These are phyloP conservation scores for Penicillium glabrum DNA, from an alignment of 2,329 filamentous ascomycete species.

Conservation along the genomic window DNA sequence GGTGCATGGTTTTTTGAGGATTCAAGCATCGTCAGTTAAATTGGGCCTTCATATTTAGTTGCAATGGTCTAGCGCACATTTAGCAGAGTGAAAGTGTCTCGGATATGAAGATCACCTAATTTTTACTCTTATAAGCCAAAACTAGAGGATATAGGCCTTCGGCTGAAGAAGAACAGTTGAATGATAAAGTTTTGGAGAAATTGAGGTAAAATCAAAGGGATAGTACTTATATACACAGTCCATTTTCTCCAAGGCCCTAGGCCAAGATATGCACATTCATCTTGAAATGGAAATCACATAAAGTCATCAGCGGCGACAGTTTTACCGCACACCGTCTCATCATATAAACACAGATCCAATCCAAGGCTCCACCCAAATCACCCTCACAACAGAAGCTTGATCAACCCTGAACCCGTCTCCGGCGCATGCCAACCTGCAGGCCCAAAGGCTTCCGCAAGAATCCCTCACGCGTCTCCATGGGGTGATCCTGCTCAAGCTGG, in stretches of 20 bases:
- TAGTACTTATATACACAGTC: not conserved
- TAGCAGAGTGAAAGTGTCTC: no score
- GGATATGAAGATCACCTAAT: no score
- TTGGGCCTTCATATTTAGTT: no score
- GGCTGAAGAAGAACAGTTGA: no score
- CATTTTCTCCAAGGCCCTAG: not conserved
- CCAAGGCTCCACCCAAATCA: not conserved
- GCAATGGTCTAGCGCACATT: no score
- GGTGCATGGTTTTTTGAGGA: no score
- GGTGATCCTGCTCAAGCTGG: conserved; percentile 57
- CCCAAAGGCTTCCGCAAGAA: conserved; percentile 78
- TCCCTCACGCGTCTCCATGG: conserved; percentile 74
- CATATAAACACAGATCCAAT: not conserved
- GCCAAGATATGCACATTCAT: not conserved
- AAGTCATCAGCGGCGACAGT: not conserved
- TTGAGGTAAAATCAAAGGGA: not conserved
- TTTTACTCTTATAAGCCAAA: no score
- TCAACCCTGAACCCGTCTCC: conserved; percentile 19
- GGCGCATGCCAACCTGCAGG: conserved; percentile 63
- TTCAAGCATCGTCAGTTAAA: no score
- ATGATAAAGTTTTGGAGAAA: no score
- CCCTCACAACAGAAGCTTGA: not conserved
- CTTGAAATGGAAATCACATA: not conserved
- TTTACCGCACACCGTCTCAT: not conserved
- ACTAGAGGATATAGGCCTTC: no score